Base-by-base conservation (phyloP, 2,329 filamentous ascomycete genomes). In the Knoxdaviesia proteae region DNA sequence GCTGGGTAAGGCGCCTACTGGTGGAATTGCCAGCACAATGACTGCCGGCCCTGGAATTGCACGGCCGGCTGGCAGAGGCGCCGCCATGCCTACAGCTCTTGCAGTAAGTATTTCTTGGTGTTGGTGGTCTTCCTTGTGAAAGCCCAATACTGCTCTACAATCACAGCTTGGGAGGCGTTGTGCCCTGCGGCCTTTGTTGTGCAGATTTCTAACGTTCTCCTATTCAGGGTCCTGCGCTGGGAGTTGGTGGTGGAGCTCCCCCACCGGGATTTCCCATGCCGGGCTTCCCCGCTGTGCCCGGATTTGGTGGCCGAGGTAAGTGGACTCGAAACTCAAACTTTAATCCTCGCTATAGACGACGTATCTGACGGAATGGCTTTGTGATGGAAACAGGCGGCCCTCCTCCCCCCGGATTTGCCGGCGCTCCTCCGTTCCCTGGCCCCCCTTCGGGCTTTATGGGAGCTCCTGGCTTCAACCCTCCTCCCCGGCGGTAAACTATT, bases 11-110 rank as follows among this genome's bases (percentile, higher is more conserved):
- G 74, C 71, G 49, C 75, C 75, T 32, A 69, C 80, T 33, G 74
- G 77, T 46, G 80, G 78, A 45, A 68, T 73, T 34, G 65, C 80
- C 37, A 74, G 80, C 42, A 75, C 80, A 35, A 68, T 94, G 51
- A 70, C 79, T 47, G 74, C 84, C 51, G 90, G 90, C 41, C 83
- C 87, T 48, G 90, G 90, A 54, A 84, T 96, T 50, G 80, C 84
- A 49, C 80, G 86, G 57, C 86, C 90, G 52, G 87, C 87, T 54
- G 90, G 90, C 52, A 75, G 90, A 60, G 90, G 90, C 50, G 65
- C 71, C 47, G 58, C 63, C 67, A 56, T 58, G 35, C 79, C 84
- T 33, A 57, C 60, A 30, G 86, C 87, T 43, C 69, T 96, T 49
- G 84, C 84, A 53, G 87, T 75, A 63, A 49, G 68, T 57, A 43